A percentile compares a stretch with the other conserved stretches of the same genome.
Conservation (phyloP, 495 filamentous ascomycete genomes). For the Podospora pseudocomata region DNA sequence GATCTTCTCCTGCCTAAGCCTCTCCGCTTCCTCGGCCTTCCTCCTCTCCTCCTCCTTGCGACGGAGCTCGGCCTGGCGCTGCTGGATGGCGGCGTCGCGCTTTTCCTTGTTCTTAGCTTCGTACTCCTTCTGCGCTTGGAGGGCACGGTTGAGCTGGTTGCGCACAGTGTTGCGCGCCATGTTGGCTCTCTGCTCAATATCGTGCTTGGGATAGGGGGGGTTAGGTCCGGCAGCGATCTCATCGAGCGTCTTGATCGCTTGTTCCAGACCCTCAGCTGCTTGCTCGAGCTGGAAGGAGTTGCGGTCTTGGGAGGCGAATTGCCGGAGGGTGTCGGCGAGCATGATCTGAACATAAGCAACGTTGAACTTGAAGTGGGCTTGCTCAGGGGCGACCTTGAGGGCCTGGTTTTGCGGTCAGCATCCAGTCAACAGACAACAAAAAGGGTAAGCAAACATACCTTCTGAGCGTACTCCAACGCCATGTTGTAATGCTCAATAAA, state of each 20-base stretch:
- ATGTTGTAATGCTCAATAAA: conserved; percentile 76
- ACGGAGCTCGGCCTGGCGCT: conserved; percentile 71
- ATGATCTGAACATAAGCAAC: conserved; percentile 96
- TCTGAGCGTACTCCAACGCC: conserved; percentile 80
- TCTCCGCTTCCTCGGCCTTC: conserved; percentile 60
- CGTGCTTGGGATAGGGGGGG: conserved; percentile 83
- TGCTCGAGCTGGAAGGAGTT: conserved; percentile 73
- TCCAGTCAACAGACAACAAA: background rate
- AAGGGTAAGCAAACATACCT: conserved; percentile 39
- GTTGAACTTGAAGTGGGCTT: conserved; percentile 92
- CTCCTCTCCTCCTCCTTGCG: conserved; percentile 61
- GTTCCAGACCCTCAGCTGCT: conserved; percentile 79
- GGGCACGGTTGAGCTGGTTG: conserved; percentile 79
- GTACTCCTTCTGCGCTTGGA: conserved; percentile 82
- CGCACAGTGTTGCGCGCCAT: conserved; percentile 95
- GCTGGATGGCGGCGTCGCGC: conserved; percentile 67
- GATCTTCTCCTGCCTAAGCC: conserved; percentile 70
- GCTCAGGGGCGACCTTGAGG: conserved; percentile 70
- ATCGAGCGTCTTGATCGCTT: conserved; percentile 75
- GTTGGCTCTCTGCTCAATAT: conserved; percentile 90
- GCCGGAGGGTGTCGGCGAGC: conserved; percentile 76
- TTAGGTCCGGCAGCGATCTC: conserved; percentile 77
- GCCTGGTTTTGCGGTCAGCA: conserved; percentile 50
- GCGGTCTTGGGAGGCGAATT: conserved; percentile 67
- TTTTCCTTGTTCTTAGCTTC: conserved; percentile 89